Evolutionary conservation across 2,329 filamentous ascomycete genomes (phyloP), one percentile per base, ranked within the genome.

Genomic region (Didymosphaeria variabile): DNA sequence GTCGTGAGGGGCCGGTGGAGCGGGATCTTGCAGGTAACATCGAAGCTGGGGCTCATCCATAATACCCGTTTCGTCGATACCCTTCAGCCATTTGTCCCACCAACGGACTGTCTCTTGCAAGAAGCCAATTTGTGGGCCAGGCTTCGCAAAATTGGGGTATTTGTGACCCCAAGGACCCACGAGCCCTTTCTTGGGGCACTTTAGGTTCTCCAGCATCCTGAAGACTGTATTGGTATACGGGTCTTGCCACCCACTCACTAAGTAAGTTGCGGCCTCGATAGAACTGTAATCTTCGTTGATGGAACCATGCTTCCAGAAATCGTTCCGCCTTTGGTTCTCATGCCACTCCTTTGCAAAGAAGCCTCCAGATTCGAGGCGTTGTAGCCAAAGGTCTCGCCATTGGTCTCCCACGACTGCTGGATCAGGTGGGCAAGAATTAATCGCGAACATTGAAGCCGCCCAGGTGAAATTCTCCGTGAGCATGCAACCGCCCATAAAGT

Each of bases 11-110:
- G 53, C 53, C 29, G 53, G 53, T 17, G 53, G 53, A 6, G 42
- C 40, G n/a, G 53, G 40, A 38, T 55, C 40, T 55, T 55, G 53
- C 15, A 55, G 26, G 21, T 46, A 55, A 12, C 53, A 55, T 23
- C 53, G 53, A 23, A 55, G 53, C 40, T 55, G 53, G 34, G 53
- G 53, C 23, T 55, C 53, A 34, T 55, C 40, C 53, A 55, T 55
- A n/a, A 55, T 55, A 17, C 17, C 29, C n/a, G 26, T 55, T 21
- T 55, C 53, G 26, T 55, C 53, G n/a, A 55, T 46, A 3, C 53
- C 53, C 26, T 55, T 55, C 10, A 55, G 42, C 53, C 53, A 55
- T 19, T 55, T 55, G 21, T 55, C 53, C 53, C 53, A 55, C 53
- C 53, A 55, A 21, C 53, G 44, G n/a, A 55, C 53, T n/a, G 53